Base-by-base conservation (phyloP, 164 flowering plant genomes). In the Chimonanthus salicifolius region DNA sequence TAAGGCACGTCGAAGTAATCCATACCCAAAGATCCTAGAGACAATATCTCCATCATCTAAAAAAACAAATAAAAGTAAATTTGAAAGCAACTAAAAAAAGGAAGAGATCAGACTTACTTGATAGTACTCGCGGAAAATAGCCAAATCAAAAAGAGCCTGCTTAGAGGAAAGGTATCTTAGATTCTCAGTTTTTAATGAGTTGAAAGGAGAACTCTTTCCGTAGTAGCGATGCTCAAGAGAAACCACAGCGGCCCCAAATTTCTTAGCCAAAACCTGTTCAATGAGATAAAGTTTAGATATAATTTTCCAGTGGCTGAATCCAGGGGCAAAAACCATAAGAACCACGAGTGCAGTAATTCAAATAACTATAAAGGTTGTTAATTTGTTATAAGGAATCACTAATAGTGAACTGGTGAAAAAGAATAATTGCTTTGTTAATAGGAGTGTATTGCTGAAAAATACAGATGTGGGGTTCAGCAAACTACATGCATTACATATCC, bases 201-300 rank as follows among this genome's bases (percentile, higher is more conserved):
- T 81, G 68, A 95, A 90, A 2, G 98, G 99, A n/a, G 88, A 84
- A 76, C 97, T 95, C 83, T 90, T 92, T 72, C 99, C 99, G 87
- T 95, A 95, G 76, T 93, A 95, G 1, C 98, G 94, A 86, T 95
- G 99, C 90, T 93, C 99, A 62, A 88, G 92, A 74, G 97, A 83
- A 78, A 95, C 97, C 67, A 95, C 78, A 65, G 97, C 98, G 67
- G 99, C 99, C 77, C 97, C 97, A 86, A 95, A 95, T 79, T 89
- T 95, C 87, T 90, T 93, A 3, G 99, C 97, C 85, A 95, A 81
- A 76, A 89, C 92, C 99, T 95, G 79, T 69, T 62, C 18, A 49
- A 47, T 62, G 58, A n/a, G 6, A 47, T 45, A 48, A 68, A 16
- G 70, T 48, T n/a, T 9, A 70, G 47, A 70, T 11, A 50, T 13